Base-by-base conservation (phyloP, 805 yeast species). In the Candida sonorensis region DNA sequence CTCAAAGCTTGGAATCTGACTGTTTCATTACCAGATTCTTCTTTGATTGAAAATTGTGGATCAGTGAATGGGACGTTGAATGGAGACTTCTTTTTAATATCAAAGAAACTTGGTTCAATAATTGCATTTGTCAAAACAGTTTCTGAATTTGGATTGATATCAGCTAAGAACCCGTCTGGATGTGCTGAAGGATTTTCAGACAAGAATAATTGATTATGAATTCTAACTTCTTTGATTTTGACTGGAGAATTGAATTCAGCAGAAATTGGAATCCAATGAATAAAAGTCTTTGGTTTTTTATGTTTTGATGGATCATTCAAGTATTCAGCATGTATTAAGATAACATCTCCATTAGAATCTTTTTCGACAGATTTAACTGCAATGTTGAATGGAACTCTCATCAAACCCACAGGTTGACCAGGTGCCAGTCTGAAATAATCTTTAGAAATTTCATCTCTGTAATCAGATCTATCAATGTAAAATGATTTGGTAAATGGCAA, bases 1-100 rank as follows among this genome's bases (percentile, higher is more conserved):
- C 98, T 77, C 60, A 92, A 73, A 19, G 95, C 98, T 66, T 92
- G 98, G 86, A 92, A 92, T 61, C 98, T 76, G 20, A 84, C 86
- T n/a, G 88, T 73, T 57, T 88, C 94, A 28, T 77, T 74, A 4
- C 75, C 71, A 21, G 69, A 69, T 38, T 71, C 69, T 56, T 92
- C 97, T 45, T 72, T 67, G 44, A 87, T 81, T 51, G 70, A 69
- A 55, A 86, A 84, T 41, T 79, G 79, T 24, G 70, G 64, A 31
- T 75, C 69, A 20, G 70, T 67, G 35, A 50, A 55, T 18, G 78
- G 69, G 47, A 75, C 62, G 44, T 77, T 77, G 77, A 90, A 74
- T 38, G 97, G 97, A 17, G 90, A 77, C 44, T 72, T 76, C 38
- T 59, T 57, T 46, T 73, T 62, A 34, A 92, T 74, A 33, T 82